Evolutionary conservation across 2,329 filamentous ascomycete species (phyloP), one percentile per base, ranked within the genome.

Genomic region (Aaosphaeria arxii): DNA sequence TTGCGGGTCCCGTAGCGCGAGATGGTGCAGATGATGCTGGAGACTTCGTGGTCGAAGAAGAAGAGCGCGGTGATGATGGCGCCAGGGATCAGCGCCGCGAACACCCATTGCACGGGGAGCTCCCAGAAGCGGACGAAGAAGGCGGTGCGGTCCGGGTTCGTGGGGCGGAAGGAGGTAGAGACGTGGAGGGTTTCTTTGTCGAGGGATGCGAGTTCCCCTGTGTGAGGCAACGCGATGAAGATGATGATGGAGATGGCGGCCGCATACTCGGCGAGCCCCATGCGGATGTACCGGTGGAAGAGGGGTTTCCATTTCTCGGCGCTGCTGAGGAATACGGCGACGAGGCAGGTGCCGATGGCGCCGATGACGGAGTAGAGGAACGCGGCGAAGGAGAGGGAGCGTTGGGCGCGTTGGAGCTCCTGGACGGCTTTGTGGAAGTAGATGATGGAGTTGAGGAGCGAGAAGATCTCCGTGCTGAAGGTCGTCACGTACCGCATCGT

Each of bases 11-110:
- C 81, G 59, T 85, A 86, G 4, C 82, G 74, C 38, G 80, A 72
- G 40, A 82, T 76, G 0, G 83, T 86, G 58, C 83, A 86, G 52
- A 86, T 86, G 47, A 87, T 86, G 45, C 80, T 85, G 61, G 82
- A 85, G 45, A 86, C 84, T 62, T 87, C 84, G 56, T 86, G 84
- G 51, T 87, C 84, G 61, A 86, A 86, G 69, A 83, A 86, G 71
- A 86, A 87, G n/a, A 86, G 75, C 0, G 83, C 74, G 0, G 83
- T 86, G 48, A 86, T 82, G 53, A 87, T 85, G 33, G 79, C 66
- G 0, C 82, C 84, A 0, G 83, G 83, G 2, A 86, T 75, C 39
- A 85, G 77, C 30, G 84, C 79, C 4, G 79, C 74, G 56, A 85
- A 82, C 4, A 85, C 74, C 81, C 83, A 86, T 6, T 63, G 65